Evolutionary conservation across 768 basidiomycete species (phyloP).

Genomic region (Filobasidium floriforme): DNA sequence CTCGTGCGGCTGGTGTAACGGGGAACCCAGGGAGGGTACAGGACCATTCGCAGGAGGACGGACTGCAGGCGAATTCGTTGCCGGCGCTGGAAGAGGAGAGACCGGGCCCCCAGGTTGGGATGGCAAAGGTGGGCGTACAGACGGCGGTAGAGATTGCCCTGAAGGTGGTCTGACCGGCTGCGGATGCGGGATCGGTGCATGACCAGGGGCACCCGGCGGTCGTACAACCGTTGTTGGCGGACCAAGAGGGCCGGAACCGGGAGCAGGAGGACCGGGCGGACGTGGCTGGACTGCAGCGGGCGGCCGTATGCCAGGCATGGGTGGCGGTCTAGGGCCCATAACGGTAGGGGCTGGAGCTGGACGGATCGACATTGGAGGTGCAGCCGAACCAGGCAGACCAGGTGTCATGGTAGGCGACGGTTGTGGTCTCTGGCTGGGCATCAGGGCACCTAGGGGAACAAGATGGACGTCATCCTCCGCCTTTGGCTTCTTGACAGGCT

Average conservation of each 20-base stretch:
- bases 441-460: neutral
- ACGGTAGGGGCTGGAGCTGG: no score
- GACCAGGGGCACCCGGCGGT: no score
- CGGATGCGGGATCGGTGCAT: neutral
- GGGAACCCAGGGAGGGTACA: neutral
- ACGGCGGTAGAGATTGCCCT: neutral
- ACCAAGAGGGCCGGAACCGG: neutral
- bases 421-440: no score
- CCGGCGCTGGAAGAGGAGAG: neutral
- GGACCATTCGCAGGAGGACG: conserved; percentile 1
- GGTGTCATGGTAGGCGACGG: no score
- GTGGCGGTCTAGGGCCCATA: no score
- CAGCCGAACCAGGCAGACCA: no score
- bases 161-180: neutral
- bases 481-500: neutral
- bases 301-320: no score
- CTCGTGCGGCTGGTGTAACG: neutral
- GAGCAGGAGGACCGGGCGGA: neutral
- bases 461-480: neutral
- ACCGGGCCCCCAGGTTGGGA: neutral
- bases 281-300: no score
- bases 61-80: neutral
- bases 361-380: no score
- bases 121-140: neutral
- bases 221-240: neutral